Evolutionary conservation across 1,139 yeast genomes (phyloP).

Genomic region (Geotrichum phurueaensis): DNA sequence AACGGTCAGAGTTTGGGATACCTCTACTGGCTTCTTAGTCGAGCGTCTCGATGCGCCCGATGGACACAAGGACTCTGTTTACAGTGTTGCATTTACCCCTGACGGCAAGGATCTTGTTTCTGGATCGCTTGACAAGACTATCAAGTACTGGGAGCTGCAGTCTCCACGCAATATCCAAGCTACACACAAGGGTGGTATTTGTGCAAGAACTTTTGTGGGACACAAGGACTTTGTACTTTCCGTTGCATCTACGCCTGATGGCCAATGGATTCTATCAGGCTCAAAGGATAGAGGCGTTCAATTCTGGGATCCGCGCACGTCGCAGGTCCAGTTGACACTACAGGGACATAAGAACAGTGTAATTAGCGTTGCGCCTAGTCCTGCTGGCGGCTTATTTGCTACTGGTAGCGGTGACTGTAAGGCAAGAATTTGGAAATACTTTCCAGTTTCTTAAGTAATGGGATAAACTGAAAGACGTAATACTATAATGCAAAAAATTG

Average conservation of each 20-base stretch:
- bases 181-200: slow-evolving; percentile 44
- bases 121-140: slow-evolving; percentile 93
- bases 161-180: slow-evolving; percentile 40
- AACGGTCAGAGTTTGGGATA: slow-evolving; percentile 96
- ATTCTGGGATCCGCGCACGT: slow-evolving; percentile 91
- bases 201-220: slow-evolving; percentile 91
- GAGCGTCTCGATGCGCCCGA: slow-evolving; percentile 92
- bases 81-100: slow-evolving; percentile 89
- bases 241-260: slow-evolving; percentile 92
- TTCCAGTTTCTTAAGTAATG: neutral
- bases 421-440: slow-evolving; percentile 87
- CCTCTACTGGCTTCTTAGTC: slow-evolving; percentile 76
- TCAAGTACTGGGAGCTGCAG: slow-evolving; percentile 88
- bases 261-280: slow-evolving; percentile 86
- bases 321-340: slow-evolving; percentile 89
- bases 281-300: slow-evolving; percentile 96
- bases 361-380: slow-evolving; percentile 85
- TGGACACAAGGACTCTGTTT: slow-evolving; percentile 95
- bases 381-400: slow-evolving; percentile 80
- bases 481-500: neutral
- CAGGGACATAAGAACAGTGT: slow-evolving; percentile 97
- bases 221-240: slow-evolving; percentile 94
- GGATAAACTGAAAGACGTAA: neutral
- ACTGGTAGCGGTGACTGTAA: slow-evolving; percentile 98
- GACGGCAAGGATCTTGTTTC: slow-evolving; percentile 90